phyloP scores from a whole-genome alignment of 306 rosid genomes.

The Datisca glomerata region DNA sequence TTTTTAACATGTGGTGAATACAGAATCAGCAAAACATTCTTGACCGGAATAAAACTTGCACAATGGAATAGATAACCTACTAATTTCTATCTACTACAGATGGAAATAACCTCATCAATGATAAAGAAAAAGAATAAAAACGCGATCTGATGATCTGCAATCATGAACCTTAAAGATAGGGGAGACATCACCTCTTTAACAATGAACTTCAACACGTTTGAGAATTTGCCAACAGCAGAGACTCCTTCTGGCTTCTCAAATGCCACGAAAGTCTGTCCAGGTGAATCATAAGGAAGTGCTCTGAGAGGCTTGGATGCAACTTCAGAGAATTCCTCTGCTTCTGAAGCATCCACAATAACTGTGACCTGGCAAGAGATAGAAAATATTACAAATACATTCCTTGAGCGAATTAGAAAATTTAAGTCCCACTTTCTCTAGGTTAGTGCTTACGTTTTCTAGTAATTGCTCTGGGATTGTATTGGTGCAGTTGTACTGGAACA shows the following conservation, averaged over 20 bases:
- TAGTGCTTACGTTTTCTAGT: constrained; percentile 62
- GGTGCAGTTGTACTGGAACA: constrained; percentile 96
- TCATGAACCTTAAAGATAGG: neutral
- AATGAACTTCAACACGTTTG: constrained; percentile 61
- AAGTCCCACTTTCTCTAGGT: constrained; percentile 8
- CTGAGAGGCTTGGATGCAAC: constrained; percentile 66
- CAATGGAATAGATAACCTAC: no score
- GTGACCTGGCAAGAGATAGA: constrained; percentile 41
- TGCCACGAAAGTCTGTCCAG: constrained; percentile 82
- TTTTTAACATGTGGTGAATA: constrained; percentile 10
- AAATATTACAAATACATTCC: constrained; percentile 6
- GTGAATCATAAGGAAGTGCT: constrained; percentile 91
- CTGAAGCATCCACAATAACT: constrained; percentile 80
- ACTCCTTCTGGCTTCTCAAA: constrained; percentile 86
- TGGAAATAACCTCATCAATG: neutral
- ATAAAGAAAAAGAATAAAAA: neutral
- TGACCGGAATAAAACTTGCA: no score
- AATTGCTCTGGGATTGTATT: constrained; percentile 94
- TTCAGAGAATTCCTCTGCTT: constrained; percentile 82
- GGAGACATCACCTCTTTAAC: constrained; percentile 67
- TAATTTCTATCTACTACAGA: neutral
- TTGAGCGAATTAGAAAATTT: neutral
- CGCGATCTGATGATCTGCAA: no score
- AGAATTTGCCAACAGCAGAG: constrained; percentile 68
- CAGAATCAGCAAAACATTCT: no score